These are phyloP conservation scores for Rhazya stricta DNA, from an alignment of 257 asterid genomes.

Conservation along the genomic window DNA sequence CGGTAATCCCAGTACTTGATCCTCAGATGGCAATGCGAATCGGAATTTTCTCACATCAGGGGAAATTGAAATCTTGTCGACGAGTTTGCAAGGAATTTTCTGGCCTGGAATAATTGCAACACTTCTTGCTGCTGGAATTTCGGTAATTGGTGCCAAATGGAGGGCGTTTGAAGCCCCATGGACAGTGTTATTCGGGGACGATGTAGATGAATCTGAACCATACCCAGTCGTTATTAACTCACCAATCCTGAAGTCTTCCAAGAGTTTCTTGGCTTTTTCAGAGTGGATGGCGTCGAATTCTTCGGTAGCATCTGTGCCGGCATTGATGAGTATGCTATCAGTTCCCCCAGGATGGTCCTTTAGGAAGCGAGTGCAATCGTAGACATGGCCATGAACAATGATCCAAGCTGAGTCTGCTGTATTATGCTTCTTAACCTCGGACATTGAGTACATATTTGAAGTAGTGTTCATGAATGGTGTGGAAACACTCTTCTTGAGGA, in stretches of 20 bases:
- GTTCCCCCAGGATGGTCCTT: conserved; percentile 90
- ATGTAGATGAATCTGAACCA: conserved; percentile 45
- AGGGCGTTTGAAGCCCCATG: conserved; percentile 50
- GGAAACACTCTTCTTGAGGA: conserved; percentile 67
- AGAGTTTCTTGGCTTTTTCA: conserved; percentile 62
- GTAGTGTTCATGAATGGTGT: conserved; percentile 85
- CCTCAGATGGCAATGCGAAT: conserved; percentile 61
- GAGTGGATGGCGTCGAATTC: conserved; percentile 96
- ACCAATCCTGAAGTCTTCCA: conserved; percentile 76
- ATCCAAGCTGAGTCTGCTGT: conserved; percentile 80
- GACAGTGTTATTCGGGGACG: conserved; percentile 67
- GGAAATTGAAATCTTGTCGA: conserved; percentile 47
- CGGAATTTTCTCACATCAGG: conserved; percentile 69
- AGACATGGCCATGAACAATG: conserved; percentile 81
- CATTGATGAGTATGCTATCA: conserved; percentile 83
- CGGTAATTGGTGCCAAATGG: conserved; percentile 48
- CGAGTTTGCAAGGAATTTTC: conserved; percentile 64
- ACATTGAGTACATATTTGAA: conserved; percentile 43
- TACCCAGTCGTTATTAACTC: conserved; percentile 70
- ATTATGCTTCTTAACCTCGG: conserved; percentile 74
- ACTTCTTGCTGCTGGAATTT: conserved; percentile 25
- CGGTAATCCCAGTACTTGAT: conserved; percentile 64
- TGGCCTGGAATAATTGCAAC: conserved; percentile 62
- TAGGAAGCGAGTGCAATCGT: conserved; percentile 73
- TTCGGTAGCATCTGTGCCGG: conserved; percentile 88